These are phyloP conservation scores for Venturia effusa DNA, from an alignment of 2,329 filamentous ascomycete genomes.

Conservation along the genomic window DNA sequence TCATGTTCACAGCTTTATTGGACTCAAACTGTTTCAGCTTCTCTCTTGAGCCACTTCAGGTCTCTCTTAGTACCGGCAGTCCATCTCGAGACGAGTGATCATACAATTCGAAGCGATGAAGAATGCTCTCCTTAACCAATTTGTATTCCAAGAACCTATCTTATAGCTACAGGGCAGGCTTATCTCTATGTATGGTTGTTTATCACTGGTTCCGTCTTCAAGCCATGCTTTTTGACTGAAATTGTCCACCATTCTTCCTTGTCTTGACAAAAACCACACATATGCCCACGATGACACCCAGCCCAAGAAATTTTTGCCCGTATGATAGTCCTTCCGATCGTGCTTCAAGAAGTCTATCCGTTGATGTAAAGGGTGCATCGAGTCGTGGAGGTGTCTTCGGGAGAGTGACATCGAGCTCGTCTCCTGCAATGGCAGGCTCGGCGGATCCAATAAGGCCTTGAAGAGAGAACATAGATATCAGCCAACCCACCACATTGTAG, in stretches of 20 bases:
- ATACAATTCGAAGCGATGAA: no score
- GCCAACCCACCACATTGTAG: constrained; percentile 3
- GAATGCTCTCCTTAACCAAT: not conserved
- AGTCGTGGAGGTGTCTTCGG: constrained; percentile 12
- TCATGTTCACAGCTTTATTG: no score
- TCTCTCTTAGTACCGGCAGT: no score
- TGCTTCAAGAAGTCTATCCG: constrained; percentile 12
- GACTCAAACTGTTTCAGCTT: no score
- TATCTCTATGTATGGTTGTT: not conserved
- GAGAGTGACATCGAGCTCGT: constrained; percentile 31
- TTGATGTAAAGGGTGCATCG: constrained; percentile 16
- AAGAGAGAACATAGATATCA: constrained; percentile 9
- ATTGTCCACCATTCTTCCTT: constrained; percentile 15
- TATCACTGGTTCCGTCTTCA: not conserved
- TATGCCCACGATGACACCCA: constrained; percentile 31
- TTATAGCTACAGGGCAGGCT: not conserved
- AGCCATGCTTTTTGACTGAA: not conserved
- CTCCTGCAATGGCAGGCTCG: constrained; percentile 28
- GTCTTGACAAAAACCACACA: constrained; percentile 31
- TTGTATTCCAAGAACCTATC: no score
- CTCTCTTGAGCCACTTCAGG: no score
- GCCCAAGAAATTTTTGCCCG: constrained; percentile 34
- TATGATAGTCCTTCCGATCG: constrained; percentile 27
- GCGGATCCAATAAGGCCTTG: constrained; percentile 35
- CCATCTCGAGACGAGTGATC: no score